Evolutionary conservation across 306 rosid species (phyloP), one percentile per base, ranked within the genome.

Genomic region (Carpinus fangiana): DNA sequence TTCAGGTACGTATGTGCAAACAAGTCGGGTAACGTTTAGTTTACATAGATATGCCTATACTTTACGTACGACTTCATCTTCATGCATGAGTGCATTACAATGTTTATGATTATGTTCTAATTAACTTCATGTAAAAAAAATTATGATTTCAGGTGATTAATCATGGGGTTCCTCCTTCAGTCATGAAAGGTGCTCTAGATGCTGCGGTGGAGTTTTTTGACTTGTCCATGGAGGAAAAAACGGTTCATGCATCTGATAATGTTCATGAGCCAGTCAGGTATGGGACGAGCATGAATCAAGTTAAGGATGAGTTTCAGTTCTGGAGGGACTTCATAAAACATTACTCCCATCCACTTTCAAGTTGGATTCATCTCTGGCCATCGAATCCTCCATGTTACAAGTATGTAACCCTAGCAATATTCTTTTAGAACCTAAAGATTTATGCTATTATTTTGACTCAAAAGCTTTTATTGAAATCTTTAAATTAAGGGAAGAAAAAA

Each of bases 301-400:
- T 72, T 6, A 41, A 4, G n/a, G 90, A 89, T 73, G 77, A 74
- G 77, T 72, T 85, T 45, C 76, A 60, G 68, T 89, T 79, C 61
- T 89, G 90, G 93, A 89, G 93, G 77, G 86, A 87, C 80, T 89
- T 89, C 85, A 77, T 89, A 78, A 87, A 87, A 72, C 89, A 84
- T 52, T 89, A 89, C 79, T 74, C 90, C 59, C 80, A 85, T 79
- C 93, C 93, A 14, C 17, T 89, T 17, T 72, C 88, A 3, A 74
- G 83, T 17, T 89, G 90, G 89, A 79, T 89, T 76, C 86, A 83
- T 57, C 53, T 83, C 64, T 89, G 93, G 90, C 93, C 93, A 76
- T 77, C 88, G 12, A 85, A 89, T 73, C 90, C 90, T 51, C 55
- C 88, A 9, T 59, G 9, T 23, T 89, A 87, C 75, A 85, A 81